Percentiles rank a stretch among this genome's conserved stretches.
phyloP scores from a whole-genome alignment of 2,329 filamentous ascomycete species.

The Cladophialophora carrionii region DNA sequence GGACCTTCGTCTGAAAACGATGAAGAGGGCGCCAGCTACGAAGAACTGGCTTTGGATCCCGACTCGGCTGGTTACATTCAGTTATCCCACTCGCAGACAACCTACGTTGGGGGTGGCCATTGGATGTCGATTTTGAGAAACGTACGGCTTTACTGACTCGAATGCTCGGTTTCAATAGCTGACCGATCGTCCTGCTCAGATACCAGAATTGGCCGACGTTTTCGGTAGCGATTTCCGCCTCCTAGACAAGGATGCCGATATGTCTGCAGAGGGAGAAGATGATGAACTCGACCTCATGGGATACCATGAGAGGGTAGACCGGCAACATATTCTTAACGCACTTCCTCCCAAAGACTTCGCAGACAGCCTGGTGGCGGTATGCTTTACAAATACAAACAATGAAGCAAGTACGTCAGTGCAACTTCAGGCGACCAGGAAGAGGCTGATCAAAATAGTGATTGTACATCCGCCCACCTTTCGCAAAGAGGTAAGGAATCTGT shows the following conservation, averaged over 20 bases:
- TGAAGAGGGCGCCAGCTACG: neutral
- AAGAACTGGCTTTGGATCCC: neutral
- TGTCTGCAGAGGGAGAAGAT: neutral
- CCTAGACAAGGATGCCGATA: neutral
- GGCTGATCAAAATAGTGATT: slow-evolving; percentile 17
- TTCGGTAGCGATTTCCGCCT: neutral
- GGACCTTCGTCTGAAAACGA: neutral
- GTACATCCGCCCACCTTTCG: slow-evolving; percentile 34
- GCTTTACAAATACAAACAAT: slow-evolving; percentile 26
- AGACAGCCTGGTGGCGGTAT: slow-evolving; percentile 38
- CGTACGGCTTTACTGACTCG: neutral
- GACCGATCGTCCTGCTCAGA: slow-evolving; percentile 8
- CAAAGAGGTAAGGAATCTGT: slow-evolving; percentile 25
- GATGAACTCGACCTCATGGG: slow-evolving; percentile 10
- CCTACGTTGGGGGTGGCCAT: slow-evolving; percentile 39
- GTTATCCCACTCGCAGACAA: slow-evolving; percentile 45
- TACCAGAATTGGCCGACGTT: slow-evolving; percentile 19
- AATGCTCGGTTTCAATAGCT: neutral
- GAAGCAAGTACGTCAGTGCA: slow-evolving; percentile 24
- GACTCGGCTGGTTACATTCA: slow-evolving; percentile 42
- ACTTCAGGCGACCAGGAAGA: neutral
- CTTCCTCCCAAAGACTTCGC: slow-evolving; percentile 23
- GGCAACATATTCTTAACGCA: slow-evolving; percentile 19
- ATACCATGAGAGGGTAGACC: slow-evolving; percentile 1
- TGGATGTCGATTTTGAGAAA: slow-evolving; percentile 15